Percentiles rank a stretch among this genome's conserved stretches.
phyloP scores from a whole-genome alignment of 2,329 filamentous ascomycete species.

The Fusarium burgessii region DNA sequence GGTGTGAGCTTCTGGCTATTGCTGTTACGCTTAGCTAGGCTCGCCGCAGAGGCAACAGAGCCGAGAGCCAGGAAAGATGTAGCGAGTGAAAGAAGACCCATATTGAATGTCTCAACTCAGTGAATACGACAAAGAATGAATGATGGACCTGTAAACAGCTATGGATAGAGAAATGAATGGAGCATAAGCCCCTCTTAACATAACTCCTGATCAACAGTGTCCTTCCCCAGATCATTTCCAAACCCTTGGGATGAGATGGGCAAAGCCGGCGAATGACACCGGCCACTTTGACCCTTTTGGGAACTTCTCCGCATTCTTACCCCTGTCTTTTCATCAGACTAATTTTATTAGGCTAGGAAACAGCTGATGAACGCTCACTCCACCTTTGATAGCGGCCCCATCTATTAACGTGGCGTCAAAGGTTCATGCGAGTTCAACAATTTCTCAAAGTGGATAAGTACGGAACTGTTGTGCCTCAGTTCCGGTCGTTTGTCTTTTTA shows the following conservation, averaged over 20 bases:
- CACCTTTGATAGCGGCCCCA: slow-evolving; percentile 11
- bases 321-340: neutral
- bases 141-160: neutral
- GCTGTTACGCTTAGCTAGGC: slow-evolving; percentile 6
- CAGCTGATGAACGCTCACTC: slow-evolving; percentile 10
- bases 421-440: neutral
- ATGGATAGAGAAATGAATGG: neutral
- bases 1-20: slow-evolving; percentile 11
- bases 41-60: slow-evolving; percentile 8
- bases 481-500: neutral
- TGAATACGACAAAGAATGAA: neutral
- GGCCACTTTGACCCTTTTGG: slow-evolving; percentile 7
- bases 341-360: neutral
- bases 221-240: neutral
- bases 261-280: slow-evolving; percentile 21
- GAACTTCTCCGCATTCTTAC: slow-evolving; percentile 9
- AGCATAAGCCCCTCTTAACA: slow-evolving; percentile 10
- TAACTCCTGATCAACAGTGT: neutral
- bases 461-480: neutral
- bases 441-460: neutral
- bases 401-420: neutral
- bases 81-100: slow-evolving; percentile 23
- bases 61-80: slow-evolving; percentile 12
- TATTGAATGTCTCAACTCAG: neutral
- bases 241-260: neutral